Percentiles rank a stretch among this genome's conserved stretches.
These are phyloP conservation scores for Scheffersomyces titani DNA, from an alignment of 1,139 yeast species.

Conservation along the genomic window DNA sequence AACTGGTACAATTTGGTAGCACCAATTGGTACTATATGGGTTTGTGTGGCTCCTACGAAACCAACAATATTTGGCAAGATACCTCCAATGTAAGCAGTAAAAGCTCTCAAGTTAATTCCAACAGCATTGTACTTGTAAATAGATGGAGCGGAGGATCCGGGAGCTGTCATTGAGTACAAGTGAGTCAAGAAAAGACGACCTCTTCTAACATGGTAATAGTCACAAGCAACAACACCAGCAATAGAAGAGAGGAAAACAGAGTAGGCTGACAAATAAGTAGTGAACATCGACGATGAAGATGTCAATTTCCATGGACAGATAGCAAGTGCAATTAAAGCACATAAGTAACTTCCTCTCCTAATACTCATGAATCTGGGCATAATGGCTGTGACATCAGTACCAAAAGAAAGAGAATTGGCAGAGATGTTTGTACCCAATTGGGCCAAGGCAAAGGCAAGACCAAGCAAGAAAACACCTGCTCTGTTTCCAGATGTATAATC, in stretches of 20 bases:
- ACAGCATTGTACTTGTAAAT: conserved; percentile 59
- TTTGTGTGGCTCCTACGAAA: conserved; percentile 79
- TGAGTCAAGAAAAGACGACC: conserved; percentile 69
- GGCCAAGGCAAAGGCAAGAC: conserved; percentile 77
- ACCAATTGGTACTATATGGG: conserved; percentile 68
- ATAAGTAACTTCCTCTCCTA: conserved; percentile 71
- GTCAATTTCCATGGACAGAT: conserved; percentile 90
- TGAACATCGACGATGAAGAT: conserved; percentile 71
- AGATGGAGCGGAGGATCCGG: conserved; percentile 24
- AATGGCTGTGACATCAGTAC: conserved; percentile 87
- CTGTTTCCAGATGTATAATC: conserved; percentile 59
- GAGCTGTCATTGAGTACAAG: conserved; percentile 50
- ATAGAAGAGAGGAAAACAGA: conserved; percentile 84
- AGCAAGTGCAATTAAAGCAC: conserved; percentile 75
- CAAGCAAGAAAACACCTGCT: conserved; percentile 86
- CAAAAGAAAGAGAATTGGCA: conserved; percentile 87
- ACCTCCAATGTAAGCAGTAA: conserved; percentile 70
- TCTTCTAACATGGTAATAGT: conserved; percentile 75
- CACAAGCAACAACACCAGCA: conserved; percentile 80
- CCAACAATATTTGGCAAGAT: conserved; percentile 85
- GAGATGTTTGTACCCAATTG: conserved; percentile 92
- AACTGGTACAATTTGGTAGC: conserved; percentile 72
- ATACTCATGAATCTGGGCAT: conserved; percentile 72
- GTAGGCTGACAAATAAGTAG: conserved; percentile 83
- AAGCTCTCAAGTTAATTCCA: conserved; percentile 85